Evolutionary conservation across 192 early-diverging fungal genomes (phyloP), one percentile per base, ranked within the genome.

Genomic region (Linnemannia elongata): DNA sequence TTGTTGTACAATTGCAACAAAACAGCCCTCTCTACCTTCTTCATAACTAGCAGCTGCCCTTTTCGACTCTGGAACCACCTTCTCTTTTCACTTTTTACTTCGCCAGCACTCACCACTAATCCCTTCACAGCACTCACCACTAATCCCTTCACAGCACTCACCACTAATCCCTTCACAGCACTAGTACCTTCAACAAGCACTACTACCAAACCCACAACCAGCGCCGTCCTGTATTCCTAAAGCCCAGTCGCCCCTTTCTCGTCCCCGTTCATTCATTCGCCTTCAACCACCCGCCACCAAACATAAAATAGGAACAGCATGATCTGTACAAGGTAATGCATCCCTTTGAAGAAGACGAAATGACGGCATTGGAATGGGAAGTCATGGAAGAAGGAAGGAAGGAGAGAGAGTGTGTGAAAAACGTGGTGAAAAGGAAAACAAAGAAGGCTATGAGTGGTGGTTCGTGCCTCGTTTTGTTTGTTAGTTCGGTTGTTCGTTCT

Each of bases 251-350:
- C 49, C 47, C 49, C 17, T 18, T 52, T 52, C 20, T 52, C 15
- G 15, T 22, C 4, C 4, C 6, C 30, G 17, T 66, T 13, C 55
- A 27, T 60, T 27, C 60, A 66, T 66, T 33, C 60, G n/a, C 27
- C 60, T 66, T 13, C 13, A 9, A 8, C 8, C 30, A 35, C 6
- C 7, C n/a, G 18, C 15, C 45, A 74, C 13, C 42, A 22, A 52
- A 52, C 17, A 52, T 18, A 52, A 52, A 2, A 22, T 17, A 22
- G 49, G 49, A 52, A 52, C 60, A 66, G 60, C 8, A 66, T 66
- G 60, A 33, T 66, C 30, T 72, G 35, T 20, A 72, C 35, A 38
- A 42, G 38, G 70, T 72, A 72, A 72, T 72, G 70, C 20, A 72
- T 35, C 20, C 12, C 3, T 0, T 22, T 72, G 22, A 24, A 35